phyloP scores from a whole-genome alignment of 2,329 filamentous ascomycete genomes.

The Botryosphaeria dothidea region DNA sequence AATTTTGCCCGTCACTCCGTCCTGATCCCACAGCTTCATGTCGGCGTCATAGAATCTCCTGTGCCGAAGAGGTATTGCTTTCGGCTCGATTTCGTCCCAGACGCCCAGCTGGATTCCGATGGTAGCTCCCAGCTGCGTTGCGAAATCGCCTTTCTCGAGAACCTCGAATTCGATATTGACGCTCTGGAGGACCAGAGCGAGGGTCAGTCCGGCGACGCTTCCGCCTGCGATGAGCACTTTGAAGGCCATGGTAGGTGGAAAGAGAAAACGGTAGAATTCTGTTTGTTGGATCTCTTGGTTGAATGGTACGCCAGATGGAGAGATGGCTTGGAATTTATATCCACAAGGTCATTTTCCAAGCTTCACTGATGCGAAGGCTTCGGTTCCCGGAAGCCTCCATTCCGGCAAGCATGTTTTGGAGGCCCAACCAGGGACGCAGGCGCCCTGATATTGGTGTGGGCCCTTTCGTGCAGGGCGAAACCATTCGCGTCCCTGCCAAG shows the following conservation, averaged over 20 bases:
- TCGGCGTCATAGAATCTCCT: not conserved
- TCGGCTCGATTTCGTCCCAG: not conserved
- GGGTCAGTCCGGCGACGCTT: not conserved
- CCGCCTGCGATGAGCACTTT: not conserved
- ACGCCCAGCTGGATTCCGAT: slow-evolving; percentile 26
- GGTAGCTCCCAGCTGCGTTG: not conserved
- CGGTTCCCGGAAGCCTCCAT: not conserved
- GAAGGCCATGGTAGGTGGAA: not conserved
- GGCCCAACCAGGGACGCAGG: not conserved
- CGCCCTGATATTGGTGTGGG: not conserved
- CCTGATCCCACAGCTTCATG: not conserved
- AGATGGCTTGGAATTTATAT: too few relatives aligned
- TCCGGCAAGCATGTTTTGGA: not conserved
- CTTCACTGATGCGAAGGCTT: not conserved
- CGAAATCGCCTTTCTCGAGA: slow-evolving; percentile 5
- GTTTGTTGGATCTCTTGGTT: too few relatives aligned
- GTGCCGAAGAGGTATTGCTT: not conserved
- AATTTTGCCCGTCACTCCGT: not conserved
- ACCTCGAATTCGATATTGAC: not conserved
- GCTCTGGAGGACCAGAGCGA: not conserved
- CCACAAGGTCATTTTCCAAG: too few relatives aligned
- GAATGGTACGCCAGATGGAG: too few relatives aligned
- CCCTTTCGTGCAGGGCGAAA: not conserved
- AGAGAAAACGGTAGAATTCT: not conserved
- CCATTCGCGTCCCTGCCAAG: too few relatives aligned